Base-by-base conservation (phyloP, 1,284 basidiomycete genomes). In the Schizopora paradoxa region DNA sequence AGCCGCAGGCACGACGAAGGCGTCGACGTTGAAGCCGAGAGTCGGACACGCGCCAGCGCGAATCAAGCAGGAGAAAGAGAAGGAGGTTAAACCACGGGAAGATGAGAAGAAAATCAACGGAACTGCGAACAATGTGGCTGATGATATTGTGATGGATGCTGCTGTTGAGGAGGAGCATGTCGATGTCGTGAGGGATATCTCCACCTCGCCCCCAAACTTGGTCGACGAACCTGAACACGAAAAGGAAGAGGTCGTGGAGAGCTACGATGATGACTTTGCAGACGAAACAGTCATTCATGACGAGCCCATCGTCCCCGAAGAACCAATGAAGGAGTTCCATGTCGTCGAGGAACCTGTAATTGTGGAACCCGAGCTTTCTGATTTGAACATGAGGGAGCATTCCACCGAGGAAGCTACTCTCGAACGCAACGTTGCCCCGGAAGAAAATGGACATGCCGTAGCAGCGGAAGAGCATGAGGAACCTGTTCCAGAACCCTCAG, bases 21-120 rank as follows among this genome's bases (percentile, higher is more conserved):
- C 51, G 2, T 55, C 52, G 6, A 52, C 49, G 4, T 54, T 55
- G 18, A 64, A 61, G 46, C 44, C 39, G 0, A 63, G 58, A 36
- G 54, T 42, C 25, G 55, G 45, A 23, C 49, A 47, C 25, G 43
- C 42, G 6, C 33, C 60, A 8, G 43, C 50, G 8, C 35, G 45
- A 21, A 25, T 47, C 36, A 47, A 49, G 29, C 47, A 52, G 2
- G 56, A 40, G 34, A 35, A 25, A 8, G 58, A 52, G 38, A 53
- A 51, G 33, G 49, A 51, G 11, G 51, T 52, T 10, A 41, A 34
- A 21, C 6, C 32, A n/a, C 31, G 21, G 10, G 23, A 21, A 43
- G 41, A 32, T 32, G 8, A 21, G 29, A 19, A 33, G n/a, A n/a
- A 3, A 13, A 25, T 29, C 8, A 33, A 21, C 16, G 31, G 22